Conservation (phyloP, 1,284 basidiomycete species). For the Calocybe gambosa region DNA sequence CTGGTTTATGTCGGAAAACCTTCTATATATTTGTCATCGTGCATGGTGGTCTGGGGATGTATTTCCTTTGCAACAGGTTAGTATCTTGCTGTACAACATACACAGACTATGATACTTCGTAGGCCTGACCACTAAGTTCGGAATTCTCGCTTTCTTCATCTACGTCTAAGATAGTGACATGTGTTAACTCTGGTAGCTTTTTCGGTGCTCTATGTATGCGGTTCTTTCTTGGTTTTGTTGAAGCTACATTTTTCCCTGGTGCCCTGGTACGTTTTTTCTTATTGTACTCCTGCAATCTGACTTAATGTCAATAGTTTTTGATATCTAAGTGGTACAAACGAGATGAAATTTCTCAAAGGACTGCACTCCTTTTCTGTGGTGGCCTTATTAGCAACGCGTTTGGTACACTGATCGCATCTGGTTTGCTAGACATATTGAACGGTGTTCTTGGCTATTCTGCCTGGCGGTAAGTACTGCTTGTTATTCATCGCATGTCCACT, state of each 20-base stretch:
- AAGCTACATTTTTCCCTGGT: constrained; percentile 67
- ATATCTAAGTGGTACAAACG: constrained; percentile 67
- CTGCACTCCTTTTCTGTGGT: constrained; percentile 64
- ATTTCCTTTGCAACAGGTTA: constrained; percentile 56
- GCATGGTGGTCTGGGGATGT: constrained; percentile 65
- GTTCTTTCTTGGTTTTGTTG: constrained; percentile 57
- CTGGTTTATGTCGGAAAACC: constrained; percentile 65
- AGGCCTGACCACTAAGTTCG: constrained; percentile 38
- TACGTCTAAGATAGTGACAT: background rate
- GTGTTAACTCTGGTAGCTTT: constrained; percentile 35
- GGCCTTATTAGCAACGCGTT: constrained; percentile 73
- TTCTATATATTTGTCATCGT: constrained; percentile 60
- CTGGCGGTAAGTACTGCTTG: constrained; percentile 45
- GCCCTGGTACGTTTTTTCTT: constrained; percentile 23
- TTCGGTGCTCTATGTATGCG: constrained; percentile 61
- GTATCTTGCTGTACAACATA: background rate
- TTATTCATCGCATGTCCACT: background rate
- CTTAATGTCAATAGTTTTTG: constrained; percentile 32
- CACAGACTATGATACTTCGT: constrained; percentile 1
- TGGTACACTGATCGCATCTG: constrained; percentile 65
- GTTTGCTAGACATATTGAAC: constrained; percentile 60
- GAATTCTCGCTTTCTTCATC: constrained; percentile 1
- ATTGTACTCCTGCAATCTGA: background rate
- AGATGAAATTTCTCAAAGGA: constrained; percentile 58
- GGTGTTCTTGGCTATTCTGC: constrained; percentile 64